Evolutionary conservation across 441 rosid species (phyloP).

Genomic region (Melastoma candidum): DNA sequence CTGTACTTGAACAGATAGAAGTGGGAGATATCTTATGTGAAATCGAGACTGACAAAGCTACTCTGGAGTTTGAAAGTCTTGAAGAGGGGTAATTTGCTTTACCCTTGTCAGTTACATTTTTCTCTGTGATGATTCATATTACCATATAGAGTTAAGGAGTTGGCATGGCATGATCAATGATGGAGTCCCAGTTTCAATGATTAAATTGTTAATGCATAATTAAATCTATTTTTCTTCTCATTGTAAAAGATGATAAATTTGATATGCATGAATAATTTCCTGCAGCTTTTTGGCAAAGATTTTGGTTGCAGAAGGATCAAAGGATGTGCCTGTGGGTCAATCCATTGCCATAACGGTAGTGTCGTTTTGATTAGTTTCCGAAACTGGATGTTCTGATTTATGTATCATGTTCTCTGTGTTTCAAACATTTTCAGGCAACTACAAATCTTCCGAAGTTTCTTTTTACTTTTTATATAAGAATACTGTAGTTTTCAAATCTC

Average conservation of each 20-base stretch:
- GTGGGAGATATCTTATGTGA: conserved; percentile 87
- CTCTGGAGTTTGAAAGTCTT: conserved; percentile 87
- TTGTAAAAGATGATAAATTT: conserved; percentile 4
- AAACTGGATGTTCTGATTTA: too few species aligned
- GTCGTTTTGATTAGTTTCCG: too few species aligned
- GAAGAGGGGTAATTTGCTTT: conserved; percentile 67
- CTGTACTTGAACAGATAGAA: conserved; percentile 60
- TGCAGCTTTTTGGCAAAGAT: conserved; percentile 89
- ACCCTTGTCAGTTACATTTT: neutral
- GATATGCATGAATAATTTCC: conserved; percentile 10
- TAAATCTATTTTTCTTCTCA: neutral
- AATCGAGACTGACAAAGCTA: conserved; percentile 97
- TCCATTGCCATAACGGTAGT: conserved; percentile 82
- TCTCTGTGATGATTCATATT: neutral
- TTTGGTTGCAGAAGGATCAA: conserved; percentile 77
- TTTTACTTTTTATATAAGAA: too few species aligned
- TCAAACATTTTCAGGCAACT: too few species aligned
- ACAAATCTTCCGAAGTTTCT: too few species aligned
- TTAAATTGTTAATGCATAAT: too few species aligned
- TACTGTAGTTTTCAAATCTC: too few species aligned
- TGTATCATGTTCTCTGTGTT: too few species aligned
- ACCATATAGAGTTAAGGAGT: neutral
- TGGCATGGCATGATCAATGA: too few species aligned
- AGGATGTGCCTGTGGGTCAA: conserved; percentile 83
- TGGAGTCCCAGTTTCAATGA: too few species aligned